Conservation (phyloP, 2,329 filamentous ascomycete genomes). For the Botrytis deweyae region DNA sequence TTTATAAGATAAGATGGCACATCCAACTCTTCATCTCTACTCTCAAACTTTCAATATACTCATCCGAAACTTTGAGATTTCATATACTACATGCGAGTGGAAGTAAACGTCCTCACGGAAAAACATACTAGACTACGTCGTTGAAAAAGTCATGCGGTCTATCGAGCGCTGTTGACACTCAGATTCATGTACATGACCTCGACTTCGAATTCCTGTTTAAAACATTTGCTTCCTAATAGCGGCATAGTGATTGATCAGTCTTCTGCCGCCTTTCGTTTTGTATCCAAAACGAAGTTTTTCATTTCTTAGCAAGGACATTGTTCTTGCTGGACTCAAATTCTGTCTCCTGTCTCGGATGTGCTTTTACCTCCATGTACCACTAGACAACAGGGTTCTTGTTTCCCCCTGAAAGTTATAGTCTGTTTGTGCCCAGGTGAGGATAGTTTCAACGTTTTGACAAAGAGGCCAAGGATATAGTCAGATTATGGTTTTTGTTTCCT, state of each 20-base stretch:
- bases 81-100: not conserved
- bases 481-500: not conserved
- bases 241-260: not conserved
- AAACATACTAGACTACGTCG: not conserved
- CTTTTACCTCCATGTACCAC: not conserved
- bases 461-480: not conserved
- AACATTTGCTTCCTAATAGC: not conserved
- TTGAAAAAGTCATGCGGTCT: not conserved
- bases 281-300: not conserved
- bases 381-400: not conserved
- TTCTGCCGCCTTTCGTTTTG: not conserved
- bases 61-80: not conserved
- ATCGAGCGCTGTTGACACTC: not conserved
- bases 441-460: not conserved
- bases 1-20: not conserved
- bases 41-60: not conserved
- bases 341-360: not conserved
- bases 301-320: not conserved
- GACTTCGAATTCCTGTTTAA: not conserved
- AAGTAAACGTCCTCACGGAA: not conserved
- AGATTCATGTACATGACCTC: not conserved
- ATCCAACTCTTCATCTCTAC: not conserved
- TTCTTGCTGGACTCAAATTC: not conserved
- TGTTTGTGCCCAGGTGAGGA: not conserved
- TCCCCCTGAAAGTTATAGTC: too few relatives aligned